Percentiles rank a stretch among this genome's conserved stretches.
Conservation (phyloP, 441 rosid species). For the Euphorbia schlechtendalii region DNA sequence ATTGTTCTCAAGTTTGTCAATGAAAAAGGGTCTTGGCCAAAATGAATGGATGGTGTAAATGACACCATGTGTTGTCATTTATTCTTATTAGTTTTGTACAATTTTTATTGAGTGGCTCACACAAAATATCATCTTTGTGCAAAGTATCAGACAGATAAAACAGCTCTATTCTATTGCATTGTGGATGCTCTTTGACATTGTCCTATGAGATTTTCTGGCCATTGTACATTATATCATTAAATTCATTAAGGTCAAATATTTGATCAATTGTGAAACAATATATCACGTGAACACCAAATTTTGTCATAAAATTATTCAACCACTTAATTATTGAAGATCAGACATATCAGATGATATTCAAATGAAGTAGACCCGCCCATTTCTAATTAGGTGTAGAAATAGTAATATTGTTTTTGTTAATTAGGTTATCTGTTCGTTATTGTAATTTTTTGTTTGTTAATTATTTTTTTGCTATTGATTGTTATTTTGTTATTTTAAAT, state of each 20-base stretch:
- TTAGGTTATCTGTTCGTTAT: too few relatives aligned
- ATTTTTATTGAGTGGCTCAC: not conserved
- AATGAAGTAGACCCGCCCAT: not conserved
- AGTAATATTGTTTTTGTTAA: not conserved
- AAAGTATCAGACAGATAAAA: not conserved
- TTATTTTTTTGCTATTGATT: too few relatives aligned
- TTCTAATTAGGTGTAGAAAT: too few relatives aligned
- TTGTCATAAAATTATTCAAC: not conserved
- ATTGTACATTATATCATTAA: not conserved
- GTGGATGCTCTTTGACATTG: not conserved
- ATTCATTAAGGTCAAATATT: not conserved
- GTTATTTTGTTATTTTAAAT: too few relatives aligned
- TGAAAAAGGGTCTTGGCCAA: not conserved
- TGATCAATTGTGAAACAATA: not conserved
- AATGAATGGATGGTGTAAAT: constrained; percentile 8
- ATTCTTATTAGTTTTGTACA: not conserved
- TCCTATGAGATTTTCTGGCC: not conserved
- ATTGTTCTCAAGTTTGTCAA: not conserved
- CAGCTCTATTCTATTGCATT: not conserved
- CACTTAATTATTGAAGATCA: not conserved
- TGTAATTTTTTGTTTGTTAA: too few relatives aligned
- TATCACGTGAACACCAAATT: not conserved
- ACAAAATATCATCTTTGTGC: not conserved
- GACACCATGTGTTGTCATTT: constrained; percentile 8
- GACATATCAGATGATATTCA: not conserved